phyloP scores from a whole-genome alignment of 345 rosid genomes.

The Citrus medica region DNA sequence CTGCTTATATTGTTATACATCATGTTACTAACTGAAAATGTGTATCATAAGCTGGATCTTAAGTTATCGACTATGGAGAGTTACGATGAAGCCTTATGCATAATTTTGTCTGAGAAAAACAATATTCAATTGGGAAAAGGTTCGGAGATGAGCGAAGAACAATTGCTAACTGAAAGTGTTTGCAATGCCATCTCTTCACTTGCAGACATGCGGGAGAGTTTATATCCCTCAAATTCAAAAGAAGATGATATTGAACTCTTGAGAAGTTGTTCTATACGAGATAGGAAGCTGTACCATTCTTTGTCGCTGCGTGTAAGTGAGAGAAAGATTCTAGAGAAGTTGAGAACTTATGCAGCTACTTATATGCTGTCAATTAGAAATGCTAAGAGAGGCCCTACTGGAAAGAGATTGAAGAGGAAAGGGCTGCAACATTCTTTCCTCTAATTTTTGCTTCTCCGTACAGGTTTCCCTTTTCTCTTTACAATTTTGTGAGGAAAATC shows the following conservation, averaged over 20 bases:
- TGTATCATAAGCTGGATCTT: constrained; percentile 46
- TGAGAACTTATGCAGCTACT: constrained; percentile 39
- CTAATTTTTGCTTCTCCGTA: not conserved
- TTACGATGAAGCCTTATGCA: constrained; percentile 24
- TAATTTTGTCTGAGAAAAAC: constrained; percentile 34
- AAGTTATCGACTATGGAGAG: constrained; percentile 30
- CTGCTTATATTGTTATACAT: constrained; percentile 53
- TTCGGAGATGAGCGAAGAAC: constrained; percentile 33
- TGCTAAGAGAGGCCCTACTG: constrained; percentile 5
- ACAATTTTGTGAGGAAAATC: not conserved
- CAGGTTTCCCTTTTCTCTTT: not conserved
- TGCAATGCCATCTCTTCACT: constrained; percentile 56
- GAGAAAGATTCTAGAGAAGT: constrained; percentile 67
- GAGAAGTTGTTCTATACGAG: constrained; percentile 30
- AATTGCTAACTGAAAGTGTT: constrained; percentile 59
- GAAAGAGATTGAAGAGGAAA: constrained; percentile 26
- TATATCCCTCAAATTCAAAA: constrained; percentile 38
- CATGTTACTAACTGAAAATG: constrained; percentile 54
- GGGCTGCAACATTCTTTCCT: not conserved
- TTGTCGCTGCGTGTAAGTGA: constrained; percentile 58
- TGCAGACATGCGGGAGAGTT: constrained; percentile 62
- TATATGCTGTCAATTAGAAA: not conserved
- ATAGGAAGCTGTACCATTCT: constrained; percentile 65
- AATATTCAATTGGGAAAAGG: constrained; percentile 22
- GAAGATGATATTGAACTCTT: constrained; percentile 39